phyloP scores from a whole-genome alignment of 148 eudicot genomes.

The Arctostaphylos glauca region DNA sequence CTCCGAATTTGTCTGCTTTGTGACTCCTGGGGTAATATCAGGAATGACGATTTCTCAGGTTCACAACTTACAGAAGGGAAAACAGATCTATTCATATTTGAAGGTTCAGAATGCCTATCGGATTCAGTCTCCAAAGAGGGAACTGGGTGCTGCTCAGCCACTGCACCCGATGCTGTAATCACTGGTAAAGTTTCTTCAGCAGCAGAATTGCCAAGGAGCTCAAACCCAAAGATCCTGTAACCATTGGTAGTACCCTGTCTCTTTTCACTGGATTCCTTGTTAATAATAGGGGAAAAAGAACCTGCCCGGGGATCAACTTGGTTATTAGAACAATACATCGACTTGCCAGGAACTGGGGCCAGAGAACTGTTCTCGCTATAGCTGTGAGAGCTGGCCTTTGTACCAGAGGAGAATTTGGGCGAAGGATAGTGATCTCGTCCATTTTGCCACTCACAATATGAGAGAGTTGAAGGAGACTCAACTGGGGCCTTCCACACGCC shows the following conservation, averaged over 20 bases:
- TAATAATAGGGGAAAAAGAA: constrained; percentile 44
- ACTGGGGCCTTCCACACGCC: constrained; percentile 66
- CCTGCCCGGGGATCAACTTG: constrained; percentile 47
- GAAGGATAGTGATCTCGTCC: constrained; percentile 52
- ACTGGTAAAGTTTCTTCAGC: constrained; percentile 41
- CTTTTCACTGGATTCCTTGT: constrained; percentile 53
- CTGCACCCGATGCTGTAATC: constrained; percentile 23
- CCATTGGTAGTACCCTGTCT: constrained; percentile 51
- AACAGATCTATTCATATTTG: constrained; percentile 48
- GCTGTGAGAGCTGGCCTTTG: constrained; percentile 39
- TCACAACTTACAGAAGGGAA: constrained; percentile 62
- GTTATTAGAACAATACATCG: constrained; percentile 43
- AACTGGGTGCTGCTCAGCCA: constrained; percentile 43
- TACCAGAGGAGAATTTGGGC: constrained; percentile 39
- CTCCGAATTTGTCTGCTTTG: constrained; percentile 74
- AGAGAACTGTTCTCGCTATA: constrained; percentile 45
- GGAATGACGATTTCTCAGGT: constrained; percentile 58
- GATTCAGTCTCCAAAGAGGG: constrained; percentile 58
- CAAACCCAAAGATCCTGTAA: constrained; percentile 82
- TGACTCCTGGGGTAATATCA: constrained; percentile 53
- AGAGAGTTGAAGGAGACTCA: constrained; percentile 46
- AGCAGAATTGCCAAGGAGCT: constrained; percentile 52
- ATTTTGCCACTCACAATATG: constrained; percentile 52
- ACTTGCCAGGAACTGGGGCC: constrained; percentile 38
- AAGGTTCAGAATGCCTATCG: constrained; percentile 59